Evolutionary conservation across 2,329 filamentous ascomycete genomes (phyloP), one percentile per base, ranked within the genome.

Genomic region (Grosmannia serpens): DNA sequence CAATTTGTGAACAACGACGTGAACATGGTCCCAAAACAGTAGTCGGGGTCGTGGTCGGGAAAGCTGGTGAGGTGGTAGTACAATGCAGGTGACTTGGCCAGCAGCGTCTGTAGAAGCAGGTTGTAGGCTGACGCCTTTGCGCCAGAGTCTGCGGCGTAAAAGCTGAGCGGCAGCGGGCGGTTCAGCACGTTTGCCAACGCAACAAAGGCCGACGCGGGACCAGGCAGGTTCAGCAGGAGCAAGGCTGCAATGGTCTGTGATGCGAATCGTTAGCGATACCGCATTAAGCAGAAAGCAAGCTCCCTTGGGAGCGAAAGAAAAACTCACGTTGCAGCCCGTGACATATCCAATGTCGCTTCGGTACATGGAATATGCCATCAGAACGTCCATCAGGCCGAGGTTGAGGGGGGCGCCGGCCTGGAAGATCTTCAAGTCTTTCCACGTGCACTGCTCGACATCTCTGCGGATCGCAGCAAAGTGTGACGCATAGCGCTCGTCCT

Each of bases 361-460:
- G 71, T 94, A 94, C 81, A 90, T 87, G 58, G 85, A 79, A 70
- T 92, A 92, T 8, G 89, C 89, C 65, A 84, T 84, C 61, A 92
- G 76, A 11, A 94, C 82, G 67, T 92, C 84, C 22, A 87, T 74
- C 33, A 94, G 74, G 44, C 80, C 77, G 59, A 83, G 75, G 67
- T 91, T 82, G 13, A 91, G 74, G 1, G 88, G 87, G 0, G 81
- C 84, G 20, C 73, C 80, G 7, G 76, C 72, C 64, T 86, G 80
- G 67, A 91, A 92, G 67, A 91, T 87, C 64, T 82, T 82, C 52
- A 91, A 73, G 58, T 91, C 87, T 2, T 80, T 79, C 76, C 86
- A 91, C 1, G 87, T 89, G 38, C 74, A 75, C 31, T 81, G 73
- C 50, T 77, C 73, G 2, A 85, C 85, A 65, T 91, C 87, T 58